Conservation (phyloP, 108 stramenopile genomes). For the Aurantiochytrium sp. region DNA sequence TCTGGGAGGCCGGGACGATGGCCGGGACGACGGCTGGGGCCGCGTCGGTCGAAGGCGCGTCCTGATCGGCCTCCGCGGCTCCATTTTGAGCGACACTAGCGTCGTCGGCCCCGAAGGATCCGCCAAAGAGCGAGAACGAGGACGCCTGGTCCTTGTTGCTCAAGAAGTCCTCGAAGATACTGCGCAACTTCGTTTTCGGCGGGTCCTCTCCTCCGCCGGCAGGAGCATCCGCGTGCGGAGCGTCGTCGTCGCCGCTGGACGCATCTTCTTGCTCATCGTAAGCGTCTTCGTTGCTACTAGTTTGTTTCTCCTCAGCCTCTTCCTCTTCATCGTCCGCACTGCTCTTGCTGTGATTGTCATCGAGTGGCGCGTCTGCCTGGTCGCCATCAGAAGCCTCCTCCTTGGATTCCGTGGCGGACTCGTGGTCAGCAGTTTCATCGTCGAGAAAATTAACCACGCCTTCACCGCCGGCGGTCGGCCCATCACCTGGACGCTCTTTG, state of each 20-base stretch:
- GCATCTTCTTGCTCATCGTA: neutral
- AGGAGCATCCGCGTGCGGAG: neutral
- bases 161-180: neutral
- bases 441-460: neutral
- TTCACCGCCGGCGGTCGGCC: neutral
- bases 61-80: neutral
- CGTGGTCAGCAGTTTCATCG: too few species aligned
- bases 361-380: neutral
- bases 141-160: neutral
- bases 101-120: neutral
- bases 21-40: too few species aligned
- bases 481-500: neutral
- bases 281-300: neutral
- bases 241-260: neutral
- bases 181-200: neutral
- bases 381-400: neutral
- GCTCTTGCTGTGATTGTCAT: neutral
- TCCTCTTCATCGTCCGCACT: neutral
- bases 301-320: neutral
- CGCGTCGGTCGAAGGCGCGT: neutral
- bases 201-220: neutral
- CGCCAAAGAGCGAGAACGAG: neutral
- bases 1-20: neutral
- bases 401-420: neutral
- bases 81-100: neutral